phyloP scores from a whole-genome alignment of 371 early-diverging fungal genomes.

The Haplosporangium sp. region DNA sequence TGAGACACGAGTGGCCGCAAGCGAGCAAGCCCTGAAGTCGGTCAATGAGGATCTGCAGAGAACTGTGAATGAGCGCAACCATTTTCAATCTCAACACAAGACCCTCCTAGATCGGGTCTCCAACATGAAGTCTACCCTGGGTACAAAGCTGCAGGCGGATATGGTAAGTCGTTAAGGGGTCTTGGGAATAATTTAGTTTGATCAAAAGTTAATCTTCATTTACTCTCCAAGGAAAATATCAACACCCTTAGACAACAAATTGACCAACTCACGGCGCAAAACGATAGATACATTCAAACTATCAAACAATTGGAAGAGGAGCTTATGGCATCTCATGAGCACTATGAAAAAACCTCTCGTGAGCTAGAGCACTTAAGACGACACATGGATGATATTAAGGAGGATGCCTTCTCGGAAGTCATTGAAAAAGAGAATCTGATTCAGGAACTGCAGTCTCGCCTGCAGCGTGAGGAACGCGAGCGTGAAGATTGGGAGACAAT shows the following conservation, averaged over 20 bases:
- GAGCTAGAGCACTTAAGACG: slow-evolving; percentile 59
- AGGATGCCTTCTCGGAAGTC: slow-evolving; percentile 65
- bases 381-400: slow-evolving; percentile 65
- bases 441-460: slow-evolving; percentile 60
- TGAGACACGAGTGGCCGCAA: slow-evolving; percentile 22
- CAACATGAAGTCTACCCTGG: slow-evolving; percentile 64
- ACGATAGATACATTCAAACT: slow-evolving; percentile 53
- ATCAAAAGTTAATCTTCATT: too few species aligned
- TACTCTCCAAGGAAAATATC: slow-evolving; percentile 43
- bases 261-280: slow-evolving; percentile 51
- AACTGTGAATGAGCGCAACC: slow-evolving; percentile 54
- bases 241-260: slow-evolving; percentile 51
- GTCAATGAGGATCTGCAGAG: slow-evolving; percentile 43
- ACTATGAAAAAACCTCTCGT: slow-evolving; percentile 55
- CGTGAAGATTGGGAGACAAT: slow-evolving; percentile 74
- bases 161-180: slow-evolving; percentile 36
- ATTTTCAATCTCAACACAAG: slow-evolving; percentile 59
- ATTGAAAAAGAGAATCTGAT: slow-evolving; percentile 58
- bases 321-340: slow-evolving; percentile 52
- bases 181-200: too few species aligned
- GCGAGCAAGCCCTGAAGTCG: slow-evolving; percentile 26
- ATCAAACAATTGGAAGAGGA: slow-evolving; percentile 57
- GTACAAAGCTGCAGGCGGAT: slow-evolving; percentile 67
- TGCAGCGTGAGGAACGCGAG: slow-evolving; percentile 69
- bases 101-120: slow-evolving; percentile 62